Conservation (phyloP, 139 green algal species). For the Chlamydomonas asymmetrica region DNA sequence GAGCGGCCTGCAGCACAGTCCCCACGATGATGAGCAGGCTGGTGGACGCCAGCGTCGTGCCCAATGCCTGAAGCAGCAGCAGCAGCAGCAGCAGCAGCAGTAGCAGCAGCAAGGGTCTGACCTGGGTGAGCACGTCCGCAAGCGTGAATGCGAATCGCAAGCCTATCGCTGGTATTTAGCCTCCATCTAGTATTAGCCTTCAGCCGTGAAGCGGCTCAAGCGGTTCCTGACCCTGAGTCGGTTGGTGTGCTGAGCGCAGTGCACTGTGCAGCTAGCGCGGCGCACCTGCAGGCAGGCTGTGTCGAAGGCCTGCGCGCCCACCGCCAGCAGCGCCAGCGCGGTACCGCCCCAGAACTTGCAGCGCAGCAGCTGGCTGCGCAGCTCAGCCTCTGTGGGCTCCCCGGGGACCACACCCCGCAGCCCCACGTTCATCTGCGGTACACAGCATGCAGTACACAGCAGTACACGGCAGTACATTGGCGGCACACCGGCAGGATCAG, state of each 20-base stretch:
- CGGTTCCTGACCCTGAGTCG: too few relatives aligned
- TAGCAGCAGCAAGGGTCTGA: too few relatives aligned
- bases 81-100: too few relatives aligned
- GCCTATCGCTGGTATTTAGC: too few relatives aligned
- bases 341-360: slow-evolving; percentile 67
- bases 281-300: slow-evolving; percentile 13
- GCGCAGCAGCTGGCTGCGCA: slow-evolving; percentile 43
- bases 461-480: too few relatives aligned
- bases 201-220: too few relatives aligned
- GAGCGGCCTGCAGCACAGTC: slow-evolving; percentile 55
- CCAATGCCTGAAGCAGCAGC: slow-evolving; percentile 9
- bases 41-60: slow-evolving; percentile 51
- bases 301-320: slow-evolving; percentile 50
- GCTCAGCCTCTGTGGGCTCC: slow-evolving; percentile 42
- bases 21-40: slow-evolving; percentile 67
- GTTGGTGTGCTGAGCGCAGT: not conserved
- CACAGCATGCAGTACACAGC: not conserved
- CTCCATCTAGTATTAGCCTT: too few relatives aligned
- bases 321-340: slow-evolving; percentile 43
- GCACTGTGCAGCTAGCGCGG: not conserved
- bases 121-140: too few relatives aligned
- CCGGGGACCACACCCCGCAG: slow-evolving; percentile 58
- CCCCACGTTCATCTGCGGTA: slow-evolving; percentile 57
- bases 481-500: too few relatives aligned
- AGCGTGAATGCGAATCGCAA: too few relatives aligned